A percentile compares a stretch with the other conserved stretches of the same genome.
phyloP scores from a whole-genome alignment of 2,329 filamentous ascomycete species.

The Pseudonectria buxi region DNA sequence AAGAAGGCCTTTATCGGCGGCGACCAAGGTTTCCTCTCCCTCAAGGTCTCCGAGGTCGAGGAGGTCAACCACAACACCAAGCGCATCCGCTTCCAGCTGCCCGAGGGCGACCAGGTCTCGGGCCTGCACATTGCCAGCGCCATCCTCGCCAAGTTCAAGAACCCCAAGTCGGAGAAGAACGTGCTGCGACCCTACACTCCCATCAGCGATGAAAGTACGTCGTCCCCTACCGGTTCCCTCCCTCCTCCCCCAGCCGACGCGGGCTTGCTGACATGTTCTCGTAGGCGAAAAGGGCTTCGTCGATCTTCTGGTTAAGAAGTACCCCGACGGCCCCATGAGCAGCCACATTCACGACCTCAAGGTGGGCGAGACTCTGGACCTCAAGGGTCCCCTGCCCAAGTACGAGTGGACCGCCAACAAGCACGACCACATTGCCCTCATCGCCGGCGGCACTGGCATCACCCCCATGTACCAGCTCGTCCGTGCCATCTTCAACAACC shows the following conservation, averaged over 20 bases:
- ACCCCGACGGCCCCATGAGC: conserved; percentile 87
- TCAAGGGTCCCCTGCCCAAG: conserved; percentile 95
- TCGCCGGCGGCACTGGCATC: conserved; percentile 95
- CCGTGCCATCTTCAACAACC: conserved; percentile 91
- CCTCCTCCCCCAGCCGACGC: too few relatives aligned
- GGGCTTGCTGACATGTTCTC: conserved; percentile 8
- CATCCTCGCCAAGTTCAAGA: conserved; percentile 86
- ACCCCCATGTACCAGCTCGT: conserved; percentile 96
- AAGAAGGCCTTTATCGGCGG: conserved; percentile 64
- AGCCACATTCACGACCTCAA: conserved; percentile 77
- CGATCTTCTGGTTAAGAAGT: conserved; percentile 87
- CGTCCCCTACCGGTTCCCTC: too few relatives aligned
- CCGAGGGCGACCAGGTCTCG: conserved; percentile 75
- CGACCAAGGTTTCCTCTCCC: conserved; percentile 80
- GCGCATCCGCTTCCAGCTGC: conserved; percentile 80
- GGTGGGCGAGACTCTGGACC: conserved; percentile 73
- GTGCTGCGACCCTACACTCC: conserved; percentile 91
- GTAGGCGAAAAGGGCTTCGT: conserved; percentile 71
- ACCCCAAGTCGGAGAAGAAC: conserved; percentile 73
- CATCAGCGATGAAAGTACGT: conserved; percentile 71
- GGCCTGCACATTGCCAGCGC: conserved; percentile 80
- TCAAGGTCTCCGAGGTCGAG: conserved; percentile 74
- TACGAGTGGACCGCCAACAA: conserved; percentile 88
- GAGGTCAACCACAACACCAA: conserved; percentile 92
- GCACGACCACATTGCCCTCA: conserved; percentile 78